Evolutionary conservation across 2,329 filamentous ascomycete genomes (phyloP).

Genomic region (Paraphaeosphaeria sporulosa): DNA sequence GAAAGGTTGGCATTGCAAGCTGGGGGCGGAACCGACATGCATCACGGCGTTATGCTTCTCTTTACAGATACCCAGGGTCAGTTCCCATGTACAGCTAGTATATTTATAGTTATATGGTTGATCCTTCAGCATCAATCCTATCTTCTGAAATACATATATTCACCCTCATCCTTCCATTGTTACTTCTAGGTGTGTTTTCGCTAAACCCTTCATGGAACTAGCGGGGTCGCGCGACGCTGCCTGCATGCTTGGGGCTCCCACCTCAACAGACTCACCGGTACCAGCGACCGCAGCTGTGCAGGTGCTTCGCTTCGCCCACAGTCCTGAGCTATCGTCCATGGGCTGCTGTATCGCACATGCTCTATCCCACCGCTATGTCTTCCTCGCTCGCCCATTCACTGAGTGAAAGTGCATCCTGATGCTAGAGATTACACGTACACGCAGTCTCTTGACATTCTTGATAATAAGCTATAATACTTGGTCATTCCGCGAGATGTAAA

Average conservation of each 20-base stretch:
- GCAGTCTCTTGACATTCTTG: too few relatives aligned
- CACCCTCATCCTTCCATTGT: too few relatives aligned
- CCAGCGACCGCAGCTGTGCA: neutral
- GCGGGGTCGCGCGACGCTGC: neutral
- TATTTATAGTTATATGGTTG: neutral
- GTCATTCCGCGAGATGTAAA: too few relatives aligned
- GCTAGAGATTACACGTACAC: too few relatives aligned
- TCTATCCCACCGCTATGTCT: too few relatives aligned
- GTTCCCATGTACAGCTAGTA: neutral
- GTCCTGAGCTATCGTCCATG: too few relatives aligned
- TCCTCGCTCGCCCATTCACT: too few relatives aligned
- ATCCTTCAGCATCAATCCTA: neutral
- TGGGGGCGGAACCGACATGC: neutral
- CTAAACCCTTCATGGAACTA: neutral
- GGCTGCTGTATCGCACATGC: too few relatives aligned
- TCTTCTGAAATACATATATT: too few relatives aligned
- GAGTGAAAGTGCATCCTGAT: too few relatives aligned
- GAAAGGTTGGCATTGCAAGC: neutral
- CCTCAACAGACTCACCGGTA: neutral
- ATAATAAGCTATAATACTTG: too few relatives aligned
- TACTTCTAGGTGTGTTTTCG: too few relatives aligned
- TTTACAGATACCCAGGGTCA: slow-evolving; percentile 6
- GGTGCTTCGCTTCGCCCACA: neutral
- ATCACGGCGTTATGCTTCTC: slow-evolving; percentile 10
- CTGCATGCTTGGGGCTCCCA: neutral